phyloP scores from a whole-genome alignment of 164 flowering plant genomes.

The Protea cynaroides region DNA sequence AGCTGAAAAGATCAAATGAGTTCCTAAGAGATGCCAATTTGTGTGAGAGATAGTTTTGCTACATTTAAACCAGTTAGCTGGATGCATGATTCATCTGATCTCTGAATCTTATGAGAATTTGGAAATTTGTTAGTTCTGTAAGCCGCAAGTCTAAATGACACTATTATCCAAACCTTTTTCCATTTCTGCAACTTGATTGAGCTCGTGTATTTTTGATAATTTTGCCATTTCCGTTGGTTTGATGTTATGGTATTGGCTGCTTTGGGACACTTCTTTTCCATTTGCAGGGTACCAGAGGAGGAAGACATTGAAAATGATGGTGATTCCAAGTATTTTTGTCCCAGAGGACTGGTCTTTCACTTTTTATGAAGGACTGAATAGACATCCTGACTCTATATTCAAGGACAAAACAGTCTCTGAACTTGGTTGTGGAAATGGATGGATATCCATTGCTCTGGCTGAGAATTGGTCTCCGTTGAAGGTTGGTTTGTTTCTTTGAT shows the following conservation, averaged over 20 bases:
- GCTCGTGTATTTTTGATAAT: too few relatives aligned
- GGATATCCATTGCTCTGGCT: slow-evolving; percentile 96
- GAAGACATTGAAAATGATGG: slow-evolving; percentile 82
- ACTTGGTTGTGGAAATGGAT: slow-evolving; percentile 98
- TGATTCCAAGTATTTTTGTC: slow-evolving; percentile 89
- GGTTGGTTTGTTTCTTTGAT: slow-evolving; percentile 30
- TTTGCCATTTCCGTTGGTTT: neutral
- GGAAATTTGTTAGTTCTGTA: too few relatives aligned
- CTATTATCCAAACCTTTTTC: too few relatives aligned
- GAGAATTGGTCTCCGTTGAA: slow-evolving; percentile 88
- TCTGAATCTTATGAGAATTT: too few relatives aligned
- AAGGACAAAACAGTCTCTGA: slow-evolving; percentile 87
- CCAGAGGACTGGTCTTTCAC: slow-evolving; percentile 99
- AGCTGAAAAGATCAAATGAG: too few relatives aligned
- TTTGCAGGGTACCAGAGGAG: slow-evolving; percentile 54
- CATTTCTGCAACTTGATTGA: too few relatives aligned
- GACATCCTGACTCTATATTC: slow-evolving; percentile 85
- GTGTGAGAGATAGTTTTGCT: too few relatives aligned
- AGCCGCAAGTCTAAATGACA: too few relatives aligned
- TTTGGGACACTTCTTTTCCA: neutral
- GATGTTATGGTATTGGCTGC: neutral
- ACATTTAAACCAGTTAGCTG: too few relatives aligned
- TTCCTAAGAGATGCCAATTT: too few relatives aligned
- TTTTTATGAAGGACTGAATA: slow-evolving; percentile 88
- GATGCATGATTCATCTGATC: too few relatives aligned